Evolutionary conservation across 192 early-diverging fungal species (phyloP), one percentile per base, ranked within the genome.

Genomic region (Jimgerdemannia flammicorona): DNA sequence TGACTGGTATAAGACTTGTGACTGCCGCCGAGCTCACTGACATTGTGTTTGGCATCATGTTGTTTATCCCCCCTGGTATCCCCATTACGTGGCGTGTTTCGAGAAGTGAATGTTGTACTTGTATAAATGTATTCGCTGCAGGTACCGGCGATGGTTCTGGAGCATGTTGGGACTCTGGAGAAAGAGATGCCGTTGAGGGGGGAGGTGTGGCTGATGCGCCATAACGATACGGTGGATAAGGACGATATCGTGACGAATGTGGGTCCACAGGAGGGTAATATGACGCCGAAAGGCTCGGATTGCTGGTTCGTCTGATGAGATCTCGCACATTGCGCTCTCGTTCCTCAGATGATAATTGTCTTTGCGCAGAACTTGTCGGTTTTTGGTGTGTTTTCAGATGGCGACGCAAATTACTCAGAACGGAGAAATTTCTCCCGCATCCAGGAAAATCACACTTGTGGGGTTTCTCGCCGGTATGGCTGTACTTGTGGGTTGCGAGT

Each of bases 371-470:
- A 68, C 9, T 40, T 18, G 67, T 68, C 6, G 40, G 29, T 41
- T 68, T 68, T 18, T 68, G 67, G 67, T 68, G 67, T 19, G 67
- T 68, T 68, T 68, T 68, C 67, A 68, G 19, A 68, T 68, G 67
- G 19, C 67, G 67, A 14, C 67, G 67, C 9, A 68, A 41, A 41
- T 68, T 68, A 19, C 29, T 40, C 9, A 68, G 67, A 2, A 68
- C 67, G 6, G 67, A 68, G 19, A 68, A 68, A 18, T 41, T 6
- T 41, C 40, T 68, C 29, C 29, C 29, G 40, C 67, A 68, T 4
- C 67, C 67, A 40, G 19, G 19, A 41, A 6, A 9, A 68, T 68
- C 67, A 19, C 67, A 68, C 18, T 68, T 20, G 67, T 68, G 40
- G 0, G 67, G 67, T 19, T 68, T 68, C 19, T 68, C 67, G 67